These are phyloP conservation scores for Xylaria scruposa DNA, from an alignment of 495 filamentous ascomycete genomes.

Conservation along the genomic window DNA sequence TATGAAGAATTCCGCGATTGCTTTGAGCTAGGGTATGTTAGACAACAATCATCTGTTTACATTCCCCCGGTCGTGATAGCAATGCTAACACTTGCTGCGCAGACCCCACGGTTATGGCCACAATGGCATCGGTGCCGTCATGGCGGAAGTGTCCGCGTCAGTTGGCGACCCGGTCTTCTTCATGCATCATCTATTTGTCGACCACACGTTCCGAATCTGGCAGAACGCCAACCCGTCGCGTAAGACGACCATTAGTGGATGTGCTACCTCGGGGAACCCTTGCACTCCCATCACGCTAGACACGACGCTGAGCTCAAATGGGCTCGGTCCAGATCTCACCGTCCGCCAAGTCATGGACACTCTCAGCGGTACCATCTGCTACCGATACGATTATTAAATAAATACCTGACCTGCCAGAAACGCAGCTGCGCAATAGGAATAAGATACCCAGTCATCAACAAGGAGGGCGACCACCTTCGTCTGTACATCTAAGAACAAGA, in stretches of 20 bases:
- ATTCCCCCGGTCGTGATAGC: no score
- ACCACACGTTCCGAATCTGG: conserved; percentile 48
- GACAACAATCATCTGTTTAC: background rate
- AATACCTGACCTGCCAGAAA: background rate
- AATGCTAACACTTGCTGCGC: conserved; percentile 27
- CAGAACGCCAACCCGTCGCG: conserved; percentile 47
- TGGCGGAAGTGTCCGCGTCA: conserved; percentile 44
- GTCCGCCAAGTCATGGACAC: conserved; percentile 48
- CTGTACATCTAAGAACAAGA: conserved; percentile 17
- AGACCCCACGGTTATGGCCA: conserved; percentile 41
- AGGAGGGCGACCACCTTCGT: background rate
- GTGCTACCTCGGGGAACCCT: conserved; percentile 41
- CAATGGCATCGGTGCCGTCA: conserved; percentile 45
- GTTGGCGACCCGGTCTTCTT: conserved; percentile 52
- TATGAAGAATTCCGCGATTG: conserved; percentile 42
- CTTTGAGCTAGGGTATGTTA: conserved; percentile 41
- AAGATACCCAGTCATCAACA: background rate
- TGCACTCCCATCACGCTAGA: conserved; percentile 43
- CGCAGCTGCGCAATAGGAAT: background rate
- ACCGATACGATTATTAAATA: conserved; percentile 49
- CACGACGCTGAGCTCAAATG: conserved; percentile 40
- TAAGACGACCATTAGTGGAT: conserved; percentile 43
- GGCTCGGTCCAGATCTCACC: conserved; percentile 40
- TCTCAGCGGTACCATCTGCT: conserved; percentile 45
- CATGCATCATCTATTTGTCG: conserved; percentile 52